Conservation (phyloP, 2,329 filamentous ascomycete genomes). For the Stagonosporopsis vannaccii region DNA sequence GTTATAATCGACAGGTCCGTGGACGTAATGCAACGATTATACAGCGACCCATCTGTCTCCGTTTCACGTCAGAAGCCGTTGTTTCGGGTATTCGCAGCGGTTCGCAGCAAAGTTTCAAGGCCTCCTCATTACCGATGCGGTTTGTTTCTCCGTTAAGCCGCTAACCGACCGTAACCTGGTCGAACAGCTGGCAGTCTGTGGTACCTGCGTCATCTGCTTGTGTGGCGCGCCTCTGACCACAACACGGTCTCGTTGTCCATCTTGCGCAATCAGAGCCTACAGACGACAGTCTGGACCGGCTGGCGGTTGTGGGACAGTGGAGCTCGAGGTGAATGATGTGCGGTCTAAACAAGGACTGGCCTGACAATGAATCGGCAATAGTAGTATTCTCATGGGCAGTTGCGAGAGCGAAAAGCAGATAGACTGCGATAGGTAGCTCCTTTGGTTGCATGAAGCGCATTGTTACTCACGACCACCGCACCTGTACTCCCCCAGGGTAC, state of each 20-base stretch:
- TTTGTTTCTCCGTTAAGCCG: slow-evolving; percentile 27
- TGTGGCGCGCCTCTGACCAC: slow-evolving; percentile 20
- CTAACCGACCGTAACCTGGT: slow-evolving; percentile 30
- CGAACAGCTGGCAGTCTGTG: slow-evolving; percentile 30
- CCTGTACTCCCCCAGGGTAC: slow-evolving; percentile 13
- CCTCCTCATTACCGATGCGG: slow-evolving; percentile 27
- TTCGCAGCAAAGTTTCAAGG: slow-evolving; percentile 37
- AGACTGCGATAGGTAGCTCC: slow-evolving; percentile 4
- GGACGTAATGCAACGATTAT: slow-evolving; percentile 11
- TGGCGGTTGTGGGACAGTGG: slow-evolving; percentile 30
- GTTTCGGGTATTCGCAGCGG: slow-evolving; percentile 38
- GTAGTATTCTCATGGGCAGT: slow-evolving; percentile 1
- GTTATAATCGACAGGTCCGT: not conserved
- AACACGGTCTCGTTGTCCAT: slow-evolving; percentile 10
- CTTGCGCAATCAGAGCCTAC: slow-evolving; percentile 9
- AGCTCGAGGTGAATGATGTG: slow-evolving; percentile 7
- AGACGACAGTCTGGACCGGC: slow-evolving; percentile 7
- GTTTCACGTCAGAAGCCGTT: slow-evolving; percentile 17
- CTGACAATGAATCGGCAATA: not conserved
- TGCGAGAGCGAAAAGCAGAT: not conserved
- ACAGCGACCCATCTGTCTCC: slow-evolving; percentile 4
- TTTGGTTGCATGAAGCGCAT: slow-evolving; percentile 7
- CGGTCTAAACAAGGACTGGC: slow-evolving; percentile 5
- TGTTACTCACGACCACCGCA: slow-evolving; percentile 10
- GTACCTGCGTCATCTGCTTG: slow-evolving; percentile 36